These are phyloP conservation scores for Lumnitzera racemosa DNA, from an alignment of 345 rosid species.

Conservation along the genomic window DNA sequence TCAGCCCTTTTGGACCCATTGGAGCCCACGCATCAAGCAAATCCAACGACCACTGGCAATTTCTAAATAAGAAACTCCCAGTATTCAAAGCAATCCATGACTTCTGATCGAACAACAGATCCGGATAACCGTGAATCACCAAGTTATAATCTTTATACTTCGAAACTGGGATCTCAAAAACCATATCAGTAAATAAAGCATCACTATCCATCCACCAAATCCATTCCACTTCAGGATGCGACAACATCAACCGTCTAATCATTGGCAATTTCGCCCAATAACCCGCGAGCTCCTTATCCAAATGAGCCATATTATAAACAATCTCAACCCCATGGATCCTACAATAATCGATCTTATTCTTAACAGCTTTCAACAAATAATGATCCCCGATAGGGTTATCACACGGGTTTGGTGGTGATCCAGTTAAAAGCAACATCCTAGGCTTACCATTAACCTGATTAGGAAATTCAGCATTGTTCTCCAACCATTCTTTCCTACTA, in stretches of 20 bases:
- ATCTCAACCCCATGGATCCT: conserved; percentile 96
- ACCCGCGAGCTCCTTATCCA: conserved; percentile 86
- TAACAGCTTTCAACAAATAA: conserved; percentile 67
- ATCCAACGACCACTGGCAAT: conserved; percentile 93
- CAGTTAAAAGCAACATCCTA: conserved; percentile 66
- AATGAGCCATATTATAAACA: conserved; percentile 94
- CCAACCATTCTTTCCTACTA: conserved; percentile 59
- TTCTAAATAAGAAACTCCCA: conserved; percentile 84
- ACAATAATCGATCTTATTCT: conserved; percentile 94
- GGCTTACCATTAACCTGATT: conserved; percentile 52
- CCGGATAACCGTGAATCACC: conserved; percentile 92
- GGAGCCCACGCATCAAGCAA: conserved; percentile 96
- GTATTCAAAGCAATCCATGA: conserved; percentile 95
- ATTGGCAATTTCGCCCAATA: conserved; percentile 94
- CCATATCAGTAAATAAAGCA: conserved; percentile 93
- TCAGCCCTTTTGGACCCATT: conserved; percentile 80
- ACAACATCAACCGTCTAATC: conserved; percentile 81
- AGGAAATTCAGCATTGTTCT: conserved; percentile 64
- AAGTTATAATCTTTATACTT: conserved; percentile 61
- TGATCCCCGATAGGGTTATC: conserved; percentile 94
- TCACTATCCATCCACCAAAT: conserved; percentile 99
- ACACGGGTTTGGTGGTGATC: conserved; percentile 90
- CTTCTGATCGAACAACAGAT: conserved; percentile 76
- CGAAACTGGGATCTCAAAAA: conserved; percentile 60
- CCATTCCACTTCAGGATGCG: conserved; percentile 92